These are phyloP conservation scores for Microcos paniculata DNA, from an alignment of 345 rosid species.

Conservation along the genomic window DNA sequence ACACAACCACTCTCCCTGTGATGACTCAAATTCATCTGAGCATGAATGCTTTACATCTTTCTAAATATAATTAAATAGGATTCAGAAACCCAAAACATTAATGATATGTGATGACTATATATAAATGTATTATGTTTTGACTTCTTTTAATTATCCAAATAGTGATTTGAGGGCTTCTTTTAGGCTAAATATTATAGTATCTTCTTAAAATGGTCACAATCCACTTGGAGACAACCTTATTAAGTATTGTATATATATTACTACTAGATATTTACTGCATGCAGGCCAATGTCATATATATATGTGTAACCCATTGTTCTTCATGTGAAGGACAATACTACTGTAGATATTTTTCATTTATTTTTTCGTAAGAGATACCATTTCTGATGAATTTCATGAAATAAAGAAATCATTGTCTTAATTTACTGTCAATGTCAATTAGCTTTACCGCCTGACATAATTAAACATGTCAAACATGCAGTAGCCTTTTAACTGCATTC, in stretches of 20 bases:
- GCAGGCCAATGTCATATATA: neutral
- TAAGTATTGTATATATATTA: neutral
- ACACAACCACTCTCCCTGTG: conserved; percentile 86
- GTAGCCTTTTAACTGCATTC: neutral
- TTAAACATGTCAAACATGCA: neutral
- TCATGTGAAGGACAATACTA: neutral
- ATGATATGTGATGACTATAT: neutral
- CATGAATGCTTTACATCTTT: conserved; percentile 70
- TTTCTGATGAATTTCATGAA: neutral
- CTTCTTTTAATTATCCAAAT: neutral
- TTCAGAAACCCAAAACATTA: neutral
- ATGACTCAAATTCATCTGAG: conserved; percentile 79
- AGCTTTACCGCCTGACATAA: neutral
- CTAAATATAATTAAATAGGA: conserved; percentile 25
- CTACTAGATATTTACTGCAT: neutral
- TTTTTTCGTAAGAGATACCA: neutral
- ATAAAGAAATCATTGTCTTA: too few relatives aligned
- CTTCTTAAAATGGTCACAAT: neutral
- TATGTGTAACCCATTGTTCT: neutral
- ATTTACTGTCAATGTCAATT: neutral
- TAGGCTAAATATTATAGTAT: neutral
- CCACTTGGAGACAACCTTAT: neutral
- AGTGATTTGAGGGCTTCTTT: neutral
- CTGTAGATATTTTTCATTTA: too few relatives aligned
- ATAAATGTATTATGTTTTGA: conserved; percentile 2